phyloP scores from a whole-genome alignment of 2,329 filamentous ascomycete genomes.

The Colletotrichum gloeosporioides region DNA sequence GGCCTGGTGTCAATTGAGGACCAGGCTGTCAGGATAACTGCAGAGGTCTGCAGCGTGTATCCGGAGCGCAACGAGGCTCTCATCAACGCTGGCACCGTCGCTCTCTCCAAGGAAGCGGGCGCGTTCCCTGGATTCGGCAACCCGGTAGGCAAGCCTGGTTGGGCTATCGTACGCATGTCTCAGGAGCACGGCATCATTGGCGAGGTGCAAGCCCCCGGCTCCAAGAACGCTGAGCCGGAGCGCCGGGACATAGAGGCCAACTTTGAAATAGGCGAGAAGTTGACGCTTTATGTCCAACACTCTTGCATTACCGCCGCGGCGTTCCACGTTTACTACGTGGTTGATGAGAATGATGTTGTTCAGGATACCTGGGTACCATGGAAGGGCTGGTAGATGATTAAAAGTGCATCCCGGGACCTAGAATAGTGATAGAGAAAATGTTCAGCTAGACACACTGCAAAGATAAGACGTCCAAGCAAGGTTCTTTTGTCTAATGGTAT shows the following conservation, averaged over 20 bases:
- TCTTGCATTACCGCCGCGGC: constrained; percentile 42
- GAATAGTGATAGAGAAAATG: too few relatives aligned
- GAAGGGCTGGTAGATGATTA: constrained; percentile 35
- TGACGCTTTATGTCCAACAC: constrained; percentile 37
- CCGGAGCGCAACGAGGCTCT: constrained; percentile 42
- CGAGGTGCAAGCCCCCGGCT: background rate
- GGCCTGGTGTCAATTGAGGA: constrained; percentile 31
- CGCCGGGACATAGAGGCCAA: constrained; percentile 26
- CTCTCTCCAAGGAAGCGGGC: constrained; percentile 39
- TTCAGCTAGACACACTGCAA: background rate
- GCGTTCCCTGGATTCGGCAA: constrained; percentile 33
- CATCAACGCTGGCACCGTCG: constrained; percentile 40
- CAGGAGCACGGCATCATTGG: constrained; percentile 43
- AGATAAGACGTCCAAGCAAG: background rate
- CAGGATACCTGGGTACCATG: constrained; percentile 40
- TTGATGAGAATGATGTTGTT: constrained; percentile 38
- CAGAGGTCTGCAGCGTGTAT: constrained; percentile 44
- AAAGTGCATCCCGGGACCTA: background rate
- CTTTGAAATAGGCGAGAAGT: constrained; percentile 37
- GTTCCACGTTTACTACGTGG: constrained; percentile 39
- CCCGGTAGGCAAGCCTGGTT: constrained; percentile 30
- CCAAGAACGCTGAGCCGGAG: constrained; percentile 17
- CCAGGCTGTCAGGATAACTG: constrained; percentile 34
- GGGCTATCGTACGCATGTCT: constrained; percentile 38
- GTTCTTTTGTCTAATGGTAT: background rate